phyloP scores from a whole-genome alignment of 345 rosid genomes.

The Turritis glabra region DNA sequence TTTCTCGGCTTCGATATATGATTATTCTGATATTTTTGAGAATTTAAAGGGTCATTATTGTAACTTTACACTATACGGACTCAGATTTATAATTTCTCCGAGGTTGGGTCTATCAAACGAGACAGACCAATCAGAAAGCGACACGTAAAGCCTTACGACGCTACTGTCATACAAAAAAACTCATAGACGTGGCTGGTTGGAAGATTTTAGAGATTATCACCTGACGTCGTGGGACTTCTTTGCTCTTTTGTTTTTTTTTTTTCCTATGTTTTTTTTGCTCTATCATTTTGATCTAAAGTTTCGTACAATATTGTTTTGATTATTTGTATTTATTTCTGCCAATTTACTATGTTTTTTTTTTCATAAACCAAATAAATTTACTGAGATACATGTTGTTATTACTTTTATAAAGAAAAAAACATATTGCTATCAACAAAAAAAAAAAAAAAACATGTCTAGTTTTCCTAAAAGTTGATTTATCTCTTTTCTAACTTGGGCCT shows the following conservation, averaged over 20 bases:
- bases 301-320: background rate
- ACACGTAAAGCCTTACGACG: constrained; percentile 26
- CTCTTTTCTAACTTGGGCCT: constrained; percentile 16
- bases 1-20: constrained; percentile 31
- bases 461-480: background rate
- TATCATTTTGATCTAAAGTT: background rate
- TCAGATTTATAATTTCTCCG: constrained; percentile 40
- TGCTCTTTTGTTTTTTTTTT: background rate
- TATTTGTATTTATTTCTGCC: background rate
- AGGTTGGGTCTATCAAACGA: constrained; percentile 24
- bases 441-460: background rate
- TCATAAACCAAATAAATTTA: background rate
- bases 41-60: constrained; percentile 19
- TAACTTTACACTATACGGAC: background rate
- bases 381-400: background rate
- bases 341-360: background rate
- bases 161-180: constrained; percentile 25
- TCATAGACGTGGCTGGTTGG: constrained; percentile 36
- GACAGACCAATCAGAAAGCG: constrained; percentile 31
- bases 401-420: background rate
- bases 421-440: background rate
- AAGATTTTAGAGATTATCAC: constrained; percentile 29
- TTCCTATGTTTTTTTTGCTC: background rate
- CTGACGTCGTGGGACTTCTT: constrained; percentile 28
- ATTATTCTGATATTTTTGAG: constrained; percentile 30